phyloP scores from a whole-genome alignment of 2,329 filamentous ascomycete genomes.

The Huntiella moniliformis region DNA sequence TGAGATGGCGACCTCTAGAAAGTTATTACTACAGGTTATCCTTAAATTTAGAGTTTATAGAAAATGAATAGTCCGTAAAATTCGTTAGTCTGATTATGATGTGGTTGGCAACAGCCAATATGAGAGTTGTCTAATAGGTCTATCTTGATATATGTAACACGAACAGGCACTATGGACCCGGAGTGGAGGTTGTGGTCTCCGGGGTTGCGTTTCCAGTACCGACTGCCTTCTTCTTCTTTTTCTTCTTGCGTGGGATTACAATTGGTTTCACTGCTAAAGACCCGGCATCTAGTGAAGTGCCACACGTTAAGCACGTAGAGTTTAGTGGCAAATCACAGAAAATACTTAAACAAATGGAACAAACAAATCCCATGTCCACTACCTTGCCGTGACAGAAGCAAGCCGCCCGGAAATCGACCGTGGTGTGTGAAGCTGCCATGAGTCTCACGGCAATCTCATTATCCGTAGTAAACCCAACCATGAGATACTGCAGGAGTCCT shows the following conservation, averaged over 20 bases:
- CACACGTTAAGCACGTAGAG: constrained; percentile 65
- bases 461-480: constrained; percentile 75
- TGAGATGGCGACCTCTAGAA: too few relatives aligned
- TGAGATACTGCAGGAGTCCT: constrained; percentile 76
- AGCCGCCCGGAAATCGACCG: constrained; percentile 91
- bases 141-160: constrained; percentile 1
- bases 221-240: constrained; percentile 51
- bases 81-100: constrained; percentile 1
- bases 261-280: constrained; percentile 58
- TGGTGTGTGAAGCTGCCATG: constrained; percentile 61
- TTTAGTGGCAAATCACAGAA: constrained; percentile 51
- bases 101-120: not conserved
- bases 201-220: constrained; percentile 18
- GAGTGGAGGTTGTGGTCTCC: constrained; percentile 34
- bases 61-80: not conserved
- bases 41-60: too few relatives aligned
- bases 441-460: constrained; percentile 38
- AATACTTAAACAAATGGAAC: constrained; percentile 88
- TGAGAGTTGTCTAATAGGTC: not conserved
- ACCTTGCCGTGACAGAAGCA: constrained; percentile 92
- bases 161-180: not conserved
- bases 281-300: constrained; percentile 57
- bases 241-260: constrained; percentile 53
- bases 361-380: constrained; percentile 85
- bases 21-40: not conserved